Conservation (phyloP, 768 basidiomycete genomes). For the Phlebiopsis flavidoalba region DNA sequence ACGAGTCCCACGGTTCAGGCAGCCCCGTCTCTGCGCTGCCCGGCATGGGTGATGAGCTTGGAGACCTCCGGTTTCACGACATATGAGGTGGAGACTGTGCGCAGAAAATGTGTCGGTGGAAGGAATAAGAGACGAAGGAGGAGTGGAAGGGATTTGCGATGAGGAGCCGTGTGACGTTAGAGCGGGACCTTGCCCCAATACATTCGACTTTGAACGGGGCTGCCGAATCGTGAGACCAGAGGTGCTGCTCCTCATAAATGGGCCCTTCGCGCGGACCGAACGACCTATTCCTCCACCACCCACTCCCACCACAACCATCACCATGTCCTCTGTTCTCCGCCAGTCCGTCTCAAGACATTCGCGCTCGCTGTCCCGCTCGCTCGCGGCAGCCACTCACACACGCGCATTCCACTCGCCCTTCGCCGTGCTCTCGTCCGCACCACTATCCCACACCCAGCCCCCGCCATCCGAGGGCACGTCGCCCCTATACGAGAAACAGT, state of each 20-base stretch:
- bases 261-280: not conserved
- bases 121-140: not conserved
- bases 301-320: constrained; percentile 22
- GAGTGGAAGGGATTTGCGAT: not conserved
- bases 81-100: not conserved
- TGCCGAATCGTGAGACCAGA: not conserved
- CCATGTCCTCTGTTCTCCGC: constrained; percentile 28
- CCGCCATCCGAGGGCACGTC: constrained; percentile 3
- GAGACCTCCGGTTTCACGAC: too few relatives aligned
- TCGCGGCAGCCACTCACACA: constrained; percentile 17
- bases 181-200: constrained; percentile 1
- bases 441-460: constrained; percentile 18
- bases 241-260: not conserved
- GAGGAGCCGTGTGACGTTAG: constrained; percentile 7
- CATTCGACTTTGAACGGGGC: not conserved
- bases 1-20: not conserved
- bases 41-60: not conserved
- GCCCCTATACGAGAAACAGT: constrained; percentile 57
- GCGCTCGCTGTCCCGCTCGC: constrained; percentile 23
- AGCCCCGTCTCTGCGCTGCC: not conserved
- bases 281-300: constrained; percentile 5
- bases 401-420: constrained; percentile 68
- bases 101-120: not conserved
- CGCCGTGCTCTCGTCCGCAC: constrained; percentile 40
- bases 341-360: constrained; percentile 21